Base-by-base conservation (phyloP, 129 eudicot species). In the Flaveria linearis region DNA sequence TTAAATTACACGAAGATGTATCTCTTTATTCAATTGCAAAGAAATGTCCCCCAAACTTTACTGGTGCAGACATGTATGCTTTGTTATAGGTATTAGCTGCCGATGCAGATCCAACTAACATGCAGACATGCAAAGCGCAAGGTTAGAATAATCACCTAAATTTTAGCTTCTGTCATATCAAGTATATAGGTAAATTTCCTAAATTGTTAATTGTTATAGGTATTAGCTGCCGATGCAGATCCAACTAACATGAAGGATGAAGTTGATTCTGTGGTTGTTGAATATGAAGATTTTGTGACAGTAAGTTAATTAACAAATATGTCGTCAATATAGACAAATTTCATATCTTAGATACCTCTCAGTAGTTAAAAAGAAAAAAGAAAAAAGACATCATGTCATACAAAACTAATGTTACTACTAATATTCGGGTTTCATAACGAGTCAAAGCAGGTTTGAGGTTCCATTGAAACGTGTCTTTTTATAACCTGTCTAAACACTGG, bases 51-150 rank as follows among this genome's bases (percentile, higher is more conserved):
- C 91, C 93, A 61, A 94, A 87, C 78, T 94, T 94, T 57, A 94
- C 98, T 22, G 98, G 98, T 72, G 98, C 98, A 50, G 98, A 94
- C 79, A 91, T 94, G 98, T 94, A 94, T 81, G 98, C 98, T 51
- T 77, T 94, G 87, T 94, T n/a, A n/a, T n/a, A n/a, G n/a, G n/a
- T n/a, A n/a, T n/a, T n/a, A n/a, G n/a, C n/a, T n/a, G n/a, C n/a
- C n/a, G n/a, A n/a, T n/a, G n/a, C n/a, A n/a, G n/a, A n/a, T n/a
- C n/a, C n/a, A n/a, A n/a, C n/a, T n/a, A n/a, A n/a, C n/a, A 97
- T 83, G 97, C 98, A 16, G 98, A 94, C 72, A 97, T 84, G 98
- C 98, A 69, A 94, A 89, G 78, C 91, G 96, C 66, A 83, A 83
- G 92, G 98, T 94, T 61, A 77, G 85, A 76, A 72, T 47, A 36